Base-by-base conservation (phyloP, 345 rosid species). In the Gynandropsis gynandra region DNA sequence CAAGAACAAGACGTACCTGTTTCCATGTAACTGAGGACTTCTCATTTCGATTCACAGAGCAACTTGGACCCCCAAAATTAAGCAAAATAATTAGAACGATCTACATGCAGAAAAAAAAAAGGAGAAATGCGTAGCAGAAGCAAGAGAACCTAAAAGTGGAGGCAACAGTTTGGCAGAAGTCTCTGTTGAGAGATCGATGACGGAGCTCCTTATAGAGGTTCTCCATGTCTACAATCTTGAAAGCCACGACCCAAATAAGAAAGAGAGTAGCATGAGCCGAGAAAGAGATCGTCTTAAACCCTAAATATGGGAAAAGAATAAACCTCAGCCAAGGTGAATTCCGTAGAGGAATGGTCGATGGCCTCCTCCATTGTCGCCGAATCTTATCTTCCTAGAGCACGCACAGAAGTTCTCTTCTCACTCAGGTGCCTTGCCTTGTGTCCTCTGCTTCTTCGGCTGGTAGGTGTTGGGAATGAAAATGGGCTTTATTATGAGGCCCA, bases 141-240 rank as follows among this genome's bases (percentile, higher is more conserved):
- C n/a, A n/a, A n/a, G n/a, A 47, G 14, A 57, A 86, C 95, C 81
- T 80, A 72, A 82, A 86, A 54, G 55, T 69, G 33, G 71, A 62
- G 20, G 97, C 95, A 64, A 88, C 78, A 9, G 65, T 62, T 50
- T 73, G 66, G 60, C 95, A 88, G 18, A 77, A 75, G 35, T 82
- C 86, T 11, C 41, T 70, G 40, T 58, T 59, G 62, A 80, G 54
- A 31, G 83, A 50, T 33, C 69, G 76, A 45, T 75, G 74, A 45
- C 88, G 80, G 33, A 73, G 64, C 47, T 79, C 83, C 75, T 78
- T 85, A 58, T 70, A 80, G n/a, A 67, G 72, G 57, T 44, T 76
- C 75, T 85, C 81, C 88, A 88, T 65, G 55, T 88, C 87, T 62
- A 75, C 66, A 50, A 88, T 71, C 97, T 84, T 50, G 54, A 10